phyloP scores from a whole-genome alignment of 2,329 filamentous ascomycete species.

The Penicillium rolfsii region DNA sequence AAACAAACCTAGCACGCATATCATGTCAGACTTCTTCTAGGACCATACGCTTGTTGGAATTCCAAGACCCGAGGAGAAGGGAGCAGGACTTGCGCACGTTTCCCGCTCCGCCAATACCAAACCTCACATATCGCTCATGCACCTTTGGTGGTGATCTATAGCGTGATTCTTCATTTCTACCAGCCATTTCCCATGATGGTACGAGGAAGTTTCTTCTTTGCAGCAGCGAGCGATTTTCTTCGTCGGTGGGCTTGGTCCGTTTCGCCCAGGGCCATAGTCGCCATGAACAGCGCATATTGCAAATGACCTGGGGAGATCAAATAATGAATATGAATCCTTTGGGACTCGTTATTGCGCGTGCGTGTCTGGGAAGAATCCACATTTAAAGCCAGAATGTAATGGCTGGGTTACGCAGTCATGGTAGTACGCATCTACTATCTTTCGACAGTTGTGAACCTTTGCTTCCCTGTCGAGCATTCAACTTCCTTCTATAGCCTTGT shows the following conservation, averaged over 20 bases:
- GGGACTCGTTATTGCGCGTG: too few relatives aligned
- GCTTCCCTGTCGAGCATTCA: not conserved
- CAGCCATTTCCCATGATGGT: conserved; percentile 14
- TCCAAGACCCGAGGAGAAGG: not conserved
- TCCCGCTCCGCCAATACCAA: conserved; percentile 31
- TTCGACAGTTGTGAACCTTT: not conserved
- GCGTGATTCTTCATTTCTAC: not conserved
- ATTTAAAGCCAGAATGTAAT: not conserved
- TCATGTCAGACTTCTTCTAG: conserved; percentile 7
- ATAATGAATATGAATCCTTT: too few relatives aligned
- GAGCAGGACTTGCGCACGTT: conserved; percentile 29
- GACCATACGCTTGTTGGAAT: not conserved
- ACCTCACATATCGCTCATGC: conserved; percentile 25
- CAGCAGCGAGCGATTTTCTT: conserved; percentile 18
- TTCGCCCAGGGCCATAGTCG: conserved; percentile 23
- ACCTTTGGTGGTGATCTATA: not conserved
- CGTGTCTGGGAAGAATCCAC: not conserved
- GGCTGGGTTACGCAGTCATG: conserved; percentile 15
- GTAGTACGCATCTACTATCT: conserved; percentile 8
- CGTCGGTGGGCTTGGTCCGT: conserved; percentile 12
- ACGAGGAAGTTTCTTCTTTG: conserved; percentile 9
- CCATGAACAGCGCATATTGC: conserved; percentile 23
- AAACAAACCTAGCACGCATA: conserved; percentile 12
- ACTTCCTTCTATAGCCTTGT: too few relatives aligned
- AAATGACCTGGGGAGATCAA: too few relatives aligned